Conservation (phyloP, 2,329 filamentous ascomycete species). For the Cylindrodendrum hubeiense region DNA sequence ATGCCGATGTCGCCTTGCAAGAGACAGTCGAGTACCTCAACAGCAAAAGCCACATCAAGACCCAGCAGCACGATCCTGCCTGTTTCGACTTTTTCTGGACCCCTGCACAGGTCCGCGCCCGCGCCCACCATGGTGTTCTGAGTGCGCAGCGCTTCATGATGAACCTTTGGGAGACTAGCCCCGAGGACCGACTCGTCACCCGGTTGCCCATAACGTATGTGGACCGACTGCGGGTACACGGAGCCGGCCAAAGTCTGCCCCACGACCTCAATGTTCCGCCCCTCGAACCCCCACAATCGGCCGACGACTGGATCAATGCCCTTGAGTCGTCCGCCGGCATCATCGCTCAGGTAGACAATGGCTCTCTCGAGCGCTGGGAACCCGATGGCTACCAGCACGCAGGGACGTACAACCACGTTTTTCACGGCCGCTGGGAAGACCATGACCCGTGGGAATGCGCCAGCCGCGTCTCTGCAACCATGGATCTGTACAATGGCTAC, state of each 20-base stretch:
- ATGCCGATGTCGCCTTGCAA: conserved; percentile 69
- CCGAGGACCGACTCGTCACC: conserved; percentile 69
- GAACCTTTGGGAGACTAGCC: conserved; percentile 71
- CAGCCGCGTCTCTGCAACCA: conserved; percentile 64
- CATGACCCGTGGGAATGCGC: conserved; percentile 69
- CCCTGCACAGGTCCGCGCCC: conserved; percentile 75
- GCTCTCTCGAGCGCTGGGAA: conserved; percentile 80
- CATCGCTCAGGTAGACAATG: conserved; percentile 78
- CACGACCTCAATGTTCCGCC: conserved; percentile 36
- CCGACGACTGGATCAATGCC: conserved; percentile 55
- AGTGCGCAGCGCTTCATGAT: conserved; percentile 75
- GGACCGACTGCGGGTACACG: conserved; percentile 76
- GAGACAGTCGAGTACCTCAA: conserved; percentile 68
- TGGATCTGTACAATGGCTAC: conserved; percentile 69
- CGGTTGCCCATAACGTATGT: conserved; percentile 75
- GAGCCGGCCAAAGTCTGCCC: conserved; percentile 52
- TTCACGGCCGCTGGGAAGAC: conserved; percentile 66
- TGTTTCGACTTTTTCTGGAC: conserved; percentile 84
- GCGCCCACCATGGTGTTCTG: conserved; percentile 74
- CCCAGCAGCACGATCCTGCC: conserved; percentile 64
- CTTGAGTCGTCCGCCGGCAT: conserved; percentile 60
- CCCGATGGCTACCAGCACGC: conserved; percentile 72
- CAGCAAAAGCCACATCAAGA: conserved; percentile 44
- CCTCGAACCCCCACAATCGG: conserved; percentile 46
- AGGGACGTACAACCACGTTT: conserved; percentile 67